A percentile compares a stretch with the other conserved stretches of the same genome.
Evolutionary conservation across 352 stramenopile species (phyloP).

Genomic region (Phytophthora pluvialis): DNA sequence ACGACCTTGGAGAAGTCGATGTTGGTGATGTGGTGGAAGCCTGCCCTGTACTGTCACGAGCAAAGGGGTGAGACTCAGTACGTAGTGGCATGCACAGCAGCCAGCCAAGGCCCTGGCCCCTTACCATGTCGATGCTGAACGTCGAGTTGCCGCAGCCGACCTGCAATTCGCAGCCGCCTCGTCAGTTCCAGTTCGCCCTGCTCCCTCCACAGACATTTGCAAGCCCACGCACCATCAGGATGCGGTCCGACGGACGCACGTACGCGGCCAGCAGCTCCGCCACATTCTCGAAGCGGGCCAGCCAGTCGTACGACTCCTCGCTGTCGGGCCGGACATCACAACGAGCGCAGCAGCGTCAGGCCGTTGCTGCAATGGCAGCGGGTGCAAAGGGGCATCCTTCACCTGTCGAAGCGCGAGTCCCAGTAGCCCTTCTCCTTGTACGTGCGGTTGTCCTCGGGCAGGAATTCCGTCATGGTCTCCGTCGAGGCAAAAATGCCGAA

Average conservation of each 20-base stretch:
- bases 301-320: slow-evolving; percentile 84
- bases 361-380: background rate
- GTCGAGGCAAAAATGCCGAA: background rate
- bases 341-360: slow-evolving; percentile 4
- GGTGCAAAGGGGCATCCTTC: background rate
- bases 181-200: slow-evolving; percentile 4
- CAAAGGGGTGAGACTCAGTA: slow-evolving; percentile 11
- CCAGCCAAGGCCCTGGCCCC: background rate
- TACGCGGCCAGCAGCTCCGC: slow-evolving; percentile 46
- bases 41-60: slow-evolving; percentile 50
- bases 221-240: slow-evolving; percentile 48
- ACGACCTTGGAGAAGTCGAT: slow-evolving; percentile 77
- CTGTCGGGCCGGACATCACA: slow-evolving; percentile 20
- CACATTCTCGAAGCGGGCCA: slow-evolving; percentile 62
- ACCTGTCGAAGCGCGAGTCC: slow-evolving; percentile 71
- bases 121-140: slow-evolving; percentile 75
- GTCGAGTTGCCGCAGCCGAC: slow-evolving; percentile 83
- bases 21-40: slow-evolving; percentile 70
- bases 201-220: background rate
- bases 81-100: background rate
- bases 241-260: slow-evolving; percentile 47
- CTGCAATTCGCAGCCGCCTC: slow-evolving; percentile 20
- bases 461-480: slow-evolving; percentile 38
- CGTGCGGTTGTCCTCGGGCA: slow-evolving; percentile 57
- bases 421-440: slow-evolving; percentile 81